Evolutionary conservation across 2,329 filamentous ascomycete genomes (phyloP).

Genomic region (Pyrenophora teres): DNA sequence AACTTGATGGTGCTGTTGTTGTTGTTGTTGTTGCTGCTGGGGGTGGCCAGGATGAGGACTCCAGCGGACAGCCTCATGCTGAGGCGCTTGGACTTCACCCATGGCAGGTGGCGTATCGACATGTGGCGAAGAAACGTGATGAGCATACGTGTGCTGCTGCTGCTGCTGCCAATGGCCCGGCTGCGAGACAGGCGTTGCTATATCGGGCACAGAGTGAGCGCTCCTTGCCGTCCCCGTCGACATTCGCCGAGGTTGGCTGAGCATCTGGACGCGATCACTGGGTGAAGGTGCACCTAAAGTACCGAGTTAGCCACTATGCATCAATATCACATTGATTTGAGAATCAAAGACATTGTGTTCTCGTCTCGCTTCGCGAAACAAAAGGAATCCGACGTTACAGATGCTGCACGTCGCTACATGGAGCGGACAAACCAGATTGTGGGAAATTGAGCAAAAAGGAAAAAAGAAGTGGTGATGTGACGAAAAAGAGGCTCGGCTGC

Average conservation of each 20-base stretch:
- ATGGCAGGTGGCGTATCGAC: constrained; percentile 37
- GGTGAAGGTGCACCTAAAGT: constrained; percentile 44
- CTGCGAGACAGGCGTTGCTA: constrained; percentile 44
- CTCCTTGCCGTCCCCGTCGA: constrained; percentile 47
- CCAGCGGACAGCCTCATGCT: constrained; percentile 41
- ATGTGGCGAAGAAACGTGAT: constrained; percentile 44
- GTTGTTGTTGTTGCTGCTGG: constrained; percentile 42
- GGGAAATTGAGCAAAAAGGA: constrained; percentile 15
- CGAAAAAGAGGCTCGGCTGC: constrained; percentile 29
- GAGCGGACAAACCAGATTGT: constrained; percentile 18
- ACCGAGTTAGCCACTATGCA: constrained; percentile 26
- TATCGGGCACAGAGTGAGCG: constrained; percentile 45
- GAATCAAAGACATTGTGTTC: constrained; percentile 5
- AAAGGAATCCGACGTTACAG: constrained; percentile 23
- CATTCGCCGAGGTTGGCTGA: constrained; percentile 45
- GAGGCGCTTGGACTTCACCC: constrained; percentile 35
- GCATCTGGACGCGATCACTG: constrained; percentile 47
- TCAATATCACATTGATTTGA: constrained; percentile 24
- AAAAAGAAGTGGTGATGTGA: constrained; percentile 17
- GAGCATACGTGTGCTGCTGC: constrained; percentile 40
- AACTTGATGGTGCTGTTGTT: constrained; percentile 41
- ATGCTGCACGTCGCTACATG: constrained; percentile 34
- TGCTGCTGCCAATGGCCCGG: constrained; percentile 45
- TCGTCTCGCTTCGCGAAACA: constrained; percentile 11
- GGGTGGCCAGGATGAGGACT: constrained; percentile 40